Conservation (phyloP, 805 yeast genomes). For the Schwanniomyces pseudopolymorphus region DNA sequence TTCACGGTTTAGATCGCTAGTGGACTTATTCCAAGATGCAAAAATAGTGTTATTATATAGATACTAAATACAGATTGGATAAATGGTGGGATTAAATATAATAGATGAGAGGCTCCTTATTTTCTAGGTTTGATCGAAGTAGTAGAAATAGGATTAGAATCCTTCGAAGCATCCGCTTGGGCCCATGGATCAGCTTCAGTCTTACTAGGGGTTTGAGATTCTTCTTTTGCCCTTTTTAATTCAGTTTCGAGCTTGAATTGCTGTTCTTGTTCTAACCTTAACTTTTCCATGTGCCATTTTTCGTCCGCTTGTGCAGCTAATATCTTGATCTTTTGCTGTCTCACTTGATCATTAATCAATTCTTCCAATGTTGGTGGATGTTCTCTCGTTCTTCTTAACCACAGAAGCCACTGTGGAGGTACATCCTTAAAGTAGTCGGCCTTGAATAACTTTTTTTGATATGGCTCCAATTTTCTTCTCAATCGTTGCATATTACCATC, state of each 20-base stretch:
- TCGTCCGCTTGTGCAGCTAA: conserved; percentile 49
- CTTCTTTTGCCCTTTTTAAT: conserved; percentile 25
- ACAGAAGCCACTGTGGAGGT: conserved; percentile 77
- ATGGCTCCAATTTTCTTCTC: conserved; percentile 65
- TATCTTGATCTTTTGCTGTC: conserved; percentile 53
- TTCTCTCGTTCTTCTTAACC: conserved; percentile 68
- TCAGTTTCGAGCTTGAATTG: conserved; percentile 29
- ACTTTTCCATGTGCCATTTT: conserved; percentile 39
- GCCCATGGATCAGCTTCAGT: conserved; percentile 31
- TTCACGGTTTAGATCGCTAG: conserved; percentile 4
- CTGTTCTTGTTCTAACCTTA: conserved; percentile 31
- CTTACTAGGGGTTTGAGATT: conserved; percentile 8
- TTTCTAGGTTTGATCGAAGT: conserved; percentile 39
- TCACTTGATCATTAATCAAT: conserved; percentile 52
- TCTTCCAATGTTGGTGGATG: conserved; percentile 64
- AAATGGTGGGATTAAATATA: background rate
- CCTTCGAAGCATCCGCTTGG: conserved; percentile 25
- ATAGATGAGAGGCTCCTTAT: conserved; percentile 2
- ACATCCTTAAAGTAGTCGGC: conserved; percentile 60
- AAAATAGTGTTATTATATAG: conserved; percentile 2
- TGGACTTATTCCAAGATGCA: background rate
- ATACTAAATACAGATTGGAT: conserved; percentile 2
- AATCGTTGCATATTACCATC: conserved; percentile 53
- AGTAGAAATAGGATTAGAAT: conserved; percentile 33
- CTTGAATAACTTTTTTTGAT: conserved; percentile 43